Base-by-base conservation (phyloP, 2,329 filamentous ascomycete species). In the Trichoderma atroviride region DNA sequence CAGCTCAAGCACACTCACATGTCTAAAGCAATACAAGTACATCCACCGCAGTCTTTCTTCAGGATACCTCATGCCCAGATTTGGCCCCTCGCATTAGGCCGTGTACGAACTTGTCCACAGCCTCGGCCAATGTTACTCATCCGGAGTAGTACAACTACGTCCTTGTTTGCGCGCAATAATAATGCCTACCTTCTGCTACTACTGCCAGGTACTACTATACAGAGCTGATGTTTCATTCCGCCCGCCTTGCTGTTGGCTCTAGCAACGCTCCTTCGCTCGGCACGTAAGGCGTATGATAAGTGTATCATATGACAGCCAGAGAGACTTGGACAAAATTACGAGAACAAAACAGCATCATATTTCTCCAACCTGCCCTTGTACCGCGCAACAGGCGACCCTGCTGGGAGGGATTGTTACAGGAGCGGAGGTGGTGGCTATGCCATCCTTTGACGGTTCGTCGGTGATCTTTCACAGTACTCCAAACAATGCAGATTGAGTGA, bases 1-100 rank as follows among this genome's bases (percentile, higher is more conserved):
- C 55, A 67, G 27, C 55, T 52, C 55, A 59, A 50, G n/a, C 40
- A 33, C n/a, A 43, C 35, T 68, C 37, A 14, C 24, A 22, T n/a
- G 19, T 33, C 1, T 33, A 47, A 13, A 33, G 50, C 47, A 22
- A 56, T 24, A 55, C 19, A 55, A 9, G 9, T 10, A 33, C 33
- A 7, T n/a, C 47, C 4, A 22, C 33, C 29, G 16, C 22, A 56
- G 43, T 29, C 47, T 47, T 13, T 69, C 33, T 66, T 50, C 11
- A 52, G 61, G 35, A 58, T 47, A 29, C 37, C n/a, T 47, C 58
- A 69, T 60, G 55, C 69, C 68, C 66, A 64, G 57, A 70, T 72
- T 57, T 56, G 71, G 71, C 70, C 61, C 57, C 62, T n/a, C 70
- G 71, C 70, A 71, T 69, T 63, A 53, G 57, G 62, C 58, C 59